Evolutionary conservation across 2,329 filamentous ascomycete species (phyloP), one percentile per base, ranked within the genome.

Genomic region (Talaromyces piceae): DNA sequence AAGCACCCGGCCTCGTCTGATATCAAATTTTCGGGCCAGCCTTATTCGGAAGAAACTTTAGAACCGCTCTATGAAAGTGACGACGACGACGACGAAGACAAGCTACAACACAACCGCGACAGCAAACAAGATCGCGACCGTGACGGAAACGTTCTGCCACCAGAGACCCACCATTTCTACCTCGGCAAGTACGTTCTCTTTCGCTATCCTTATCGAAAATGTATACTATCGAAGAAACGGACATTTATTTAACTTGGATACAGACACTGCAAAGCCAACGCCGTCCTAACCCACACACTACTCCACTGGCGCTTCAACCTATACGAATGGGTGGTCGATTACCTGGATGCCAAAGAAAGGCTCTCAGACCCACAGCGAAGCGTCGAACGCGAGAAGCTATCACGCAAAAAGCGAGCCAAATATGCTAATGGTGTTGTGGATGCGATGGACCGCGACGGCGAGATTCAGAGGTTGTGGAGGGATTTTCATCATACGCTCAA

Each of bases 251-350:
- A 2, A 45, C 33, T 23, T 25, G 9, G 4, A 25, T 26, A 45
- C 5, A 71, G 71, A 54, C 75, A 77, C 54, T 87, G 83, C 70
- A 79, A 77, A 60, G 68, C 71, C 27, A 85, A 84, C 57, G 86
- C 87, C 0, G 75, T 82, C 56, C 83, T 83, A 33, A 84, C 86
- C 0, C 87, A 91, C 61, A 78, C 77, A 1, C 75, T 91, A 3
- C 77, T 82, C 4, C 88, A 93, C 67, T 91, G 88, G 88, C 84
- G 84, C 51, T 80, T 79, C 54, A 79, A 83, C 43, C 79, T 91
- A n/a, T 84, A 87, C 61, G 77, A 84, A 56, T 87, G 80, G 77
- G 83, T 91, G 0, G 74, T 85, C 22, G 75, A 77, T 25, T 80
- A 79, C 49, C 78, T 93, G 0, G 45, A 53, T 22, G 67, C 75